phyloP scores from a whole-genome alignment of 306 rosid genomes.

The Ammopiptanthus mongolicus region DNA sequence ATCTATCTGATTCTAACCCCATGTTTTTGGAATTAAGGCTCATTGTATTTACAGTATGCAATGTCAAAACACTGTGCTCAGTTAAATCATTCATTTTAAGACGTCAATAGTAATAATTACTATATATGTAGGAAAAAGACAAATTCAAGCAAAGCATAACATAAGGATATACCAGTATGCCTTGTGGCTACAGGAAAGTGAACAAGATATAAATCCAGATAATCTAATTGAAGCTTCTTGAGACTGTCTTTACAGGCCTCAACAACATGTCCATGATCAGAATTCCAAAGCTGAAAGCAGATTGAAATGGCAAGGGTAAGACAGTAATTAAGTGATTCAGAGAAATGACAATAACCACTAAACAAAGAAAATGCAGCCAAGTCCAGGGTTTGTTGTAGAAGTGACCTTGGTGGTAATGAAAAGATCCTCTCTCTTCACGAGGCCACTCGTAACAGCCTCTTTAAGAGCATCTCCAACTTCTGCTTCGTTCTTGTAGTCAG shows the following conservation, averaged over 20 bases:
- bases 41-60: neutral
- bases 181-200: slow-evolving; percentile 77
- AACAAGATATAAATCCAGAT: slow-evolving; percentile 80
- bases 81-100: neutral
- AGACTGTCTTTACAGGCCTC: slow-evolving; percentile 90
- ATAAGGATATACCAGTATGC: slow-evolving; percentile 55
- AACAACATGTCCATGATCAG: slow-evolving; percentile 85
- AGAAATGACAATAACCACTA: neutral
- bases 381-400: neutral
- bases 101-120: neutral
- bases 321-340: neutral
- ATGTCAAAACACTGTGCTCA: neutral
- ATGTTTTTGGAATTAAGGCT: neutral
- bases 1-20: neutral
- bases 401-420: slow-evolving; percentile 77
- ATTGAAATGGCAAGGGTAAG: slow-evolving; percentile 12
- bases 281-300: slow-evolving; percentile 86
- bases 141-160: neutral
- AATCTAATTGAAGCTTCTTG: slow-evolving; percentile 74
- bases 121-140: neutral
- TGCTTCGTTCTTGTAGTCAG: slow-evolving; percentile 70
- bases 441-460: slow-evolving; percentile 62
- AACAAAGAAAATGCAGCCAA: neutral
- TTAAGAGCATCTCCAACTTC: slow-evolving; percentile 83
- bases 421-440: slow-evolving; percentile 86